Base-by-base conservation (phyloP, 768 basidiomycete genomes). In the Suillus subaureus region DNA sequence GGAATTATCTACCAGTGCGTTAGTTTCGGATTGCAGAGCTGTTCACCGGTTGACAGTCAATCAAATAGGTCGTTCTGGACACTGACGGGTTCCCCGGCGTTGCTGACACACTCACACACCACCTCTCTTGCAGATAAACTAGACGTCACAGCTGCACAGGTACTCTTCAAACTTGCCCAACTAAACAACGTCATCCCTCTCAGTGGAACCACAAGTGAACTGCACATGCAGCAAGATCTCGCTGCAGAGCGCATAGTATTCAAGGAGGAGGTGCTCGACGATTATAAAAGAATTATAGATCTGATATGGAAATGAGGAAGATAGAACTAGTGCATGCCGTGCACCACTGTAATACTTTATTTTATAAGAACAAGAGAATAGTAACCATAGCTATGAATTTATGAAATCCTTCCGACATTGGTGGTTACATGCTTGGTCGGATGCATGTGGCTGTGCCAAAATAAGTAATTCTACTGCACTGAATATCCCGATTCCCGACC, bases 11-110 rank as follows among this genome's bases (percentile, higher is more conserved):
- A 94, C 70, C 92, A 94, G 90, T 93, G 68, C 43, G 75, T 70
- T 1, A 31, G 70, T 70, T 51, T 9, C 28, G 9, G 6, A 35
- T 18, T 16, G 54, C 51, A 11, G 33, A 52, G 60, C 40, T 62
- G 49, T 37, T 64, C 8, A 1, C 9, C 3, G 12, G 16, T 58
- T 39, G 37, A 58, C 35, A 31, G 7, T 8, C 23, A 62, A 26
- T 40, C 54, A 33, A n/a, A n/a, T 69, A 93, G 92, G 70, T 93
- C 92, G 18, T 94, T 95, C 75, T 94, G 94, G 93, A 94, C 94
- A 28, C 78, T 96, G 28, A 84, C 90, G 1, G 90, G 92, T n/a
- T 91, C 92, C 3, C 89, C 92, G 5, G 79, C 72, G 18, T 78
- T 94, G 11, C 78, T 93, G 6, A 62, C 73, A 4, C 83, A 88